Percentiles rank a stretch among this genome's conserved stretches.
phyloP scores from a whole-genome alignment of 805 yeast genomes.

The Kluyveromyces nonfermentans region DNA sequence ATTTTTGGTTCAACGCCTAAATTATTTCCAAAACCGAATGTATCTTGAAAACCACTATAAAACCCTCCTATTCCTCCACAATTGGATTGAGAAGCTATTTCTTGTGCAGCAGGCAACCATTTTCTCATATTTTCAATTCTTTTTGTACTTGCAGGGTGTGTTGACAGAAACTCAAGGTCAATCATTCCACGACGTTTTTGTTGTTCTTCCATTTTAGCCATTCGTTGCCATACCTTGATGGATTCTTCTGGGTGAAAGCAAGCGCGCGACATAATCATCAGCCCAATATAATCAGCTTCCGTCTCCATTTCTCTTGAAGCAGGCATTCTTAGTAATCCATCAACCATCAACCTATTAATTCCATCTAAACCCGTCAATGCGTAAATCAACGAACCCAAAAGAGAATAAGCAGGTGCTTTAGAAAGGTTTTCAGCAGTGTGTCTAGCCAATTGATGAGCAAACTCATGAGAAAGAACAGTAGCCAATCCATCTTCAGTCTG shows the following conservation, averaged over 20 bases:
- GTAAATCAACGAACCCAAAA: constrained; percentile 44
- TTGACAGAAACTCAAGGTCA: constrained; percentile 59
- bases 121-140: constrained; percentile 58
- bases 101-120: constrained; percentile 52
- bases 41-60: constrained; percentile 15
- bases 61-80: constrained; percentile 16
- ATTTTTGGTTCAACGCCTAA: constrained; percentile 6
- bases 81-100: constrained; percentile 23
- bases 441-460: constrained; percentile 89
- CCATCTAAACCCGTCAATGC: constrained; percentile 50
- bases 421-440: constrained; percentile 82
- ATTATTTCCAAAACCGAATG: constrained; percentile 8
- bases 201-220: constrained; percentile 45
- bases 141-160: constrained; percentile 80
- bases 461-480: constrained; percentile 89
- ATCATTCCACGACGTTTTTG: constrained; percentile 13
- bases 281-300: constrained; percentile 92
- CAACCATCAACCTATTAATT: constrained; percentile 43
- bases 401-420: constrained; percentile 59
- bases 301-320: constrained; percentile 90
- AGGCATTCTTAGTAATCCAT: constrained; percentile 61
- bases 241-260: constrained; percentile 78
- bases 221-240: constrained; percentile 70
- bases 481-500: constrained; percentile 84
- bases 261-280: constrained; percentile 83